A percentile compares a stretch with the other conserved stretches of the same genome.
Evolutionary conservation across 345 rosid genomes (phyloP).

Genomic region (Cardamine occulta): DNA sequence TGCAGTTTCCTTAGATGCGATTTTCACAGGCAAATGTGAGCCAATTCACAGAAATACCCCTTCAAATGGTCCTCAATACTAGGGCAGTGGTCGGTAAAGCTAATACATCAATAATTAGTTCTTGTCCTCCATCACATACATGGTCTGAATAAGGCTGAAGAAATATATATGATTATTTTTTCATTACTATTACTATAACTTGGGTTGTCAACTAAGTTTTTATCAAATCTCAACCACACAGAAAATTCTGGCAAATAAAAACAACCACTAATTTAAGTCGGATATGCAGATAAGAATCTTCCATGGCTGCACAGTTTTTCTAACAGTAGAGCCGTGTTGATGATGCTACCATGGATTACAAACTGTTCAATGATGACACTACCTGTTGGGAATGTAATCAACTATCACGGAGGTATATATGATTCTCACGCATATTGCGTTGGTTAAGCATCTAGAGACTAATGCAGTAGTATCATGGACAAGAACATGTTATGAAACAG

Average conservation of each 20-base stretch:
- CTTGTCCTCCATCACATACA: neutral
- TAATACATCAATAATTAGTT: neutral
- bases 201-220: neutral
- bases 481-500: constrained; percentile 17
- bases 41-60: neutral
- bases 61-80: neutral
- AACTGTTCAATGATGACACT: constrained; percentile 20
- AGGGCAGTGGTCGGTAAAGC: neutral
- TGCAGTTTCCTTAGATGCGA: neutral
- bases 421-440: constrained; percentile 28
- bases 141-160: neutral
- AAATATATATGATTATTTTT: neutral
- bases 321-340: neutral
- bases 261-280: neutral
- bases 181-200: neutral
- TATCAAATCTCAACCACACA: neutral
- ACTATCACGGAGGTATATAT: constrained; percentile 13
- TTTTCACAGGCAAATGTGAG: neutral
- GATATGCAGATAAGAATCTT: constrained; percentile 13
- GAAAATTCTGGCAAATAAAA: neutral
- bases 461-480: constrained; percentile 5
- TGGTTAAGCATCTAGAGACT: constrained; percentile 24
- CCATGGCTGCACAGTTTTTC: constrained; percentile 12
- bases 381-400: constrained; percentile 4
- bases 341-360: constrained; percentile 28